Base-by-base conservation (phyloP, 2,329 filamentous ascomycete species). In the Phaeoacremonium minimum region DNA sequence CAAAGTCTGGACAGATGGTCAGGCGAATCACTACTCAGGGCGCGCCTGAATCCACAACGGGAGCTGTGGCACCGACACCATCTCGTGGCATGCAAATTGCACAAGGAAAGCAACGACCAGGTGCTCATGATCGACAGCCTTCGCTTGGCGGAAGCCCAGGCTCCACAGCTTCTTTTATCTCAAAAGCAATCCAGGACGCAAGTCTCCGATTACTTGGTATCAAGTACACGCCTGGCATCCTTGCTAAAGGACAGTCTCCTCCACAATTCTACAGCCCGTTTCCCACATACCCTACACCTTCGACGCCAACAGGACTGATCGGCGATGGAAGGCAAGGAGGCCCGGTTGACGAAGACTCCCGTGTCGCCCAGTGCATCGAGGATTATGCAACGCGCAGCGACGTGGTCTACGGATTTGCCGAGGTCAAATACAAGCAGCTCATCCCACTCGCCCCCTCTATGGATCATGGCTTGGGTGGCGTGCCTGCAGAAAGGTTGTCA, bases 341-440 rank as follows among this genome's bases (percentile, higher is more conserved):
- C 4, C 73, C 75, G 4, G 64, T 80, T 15, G 89, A 96, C 45
- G 90, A 96, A 53, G 93, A 97, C 55, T 71, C 75, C 13, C 79
- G 77, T 45, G 81, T 86, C 28, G 80, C 91, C 3, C 84, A 89
- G 52, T 75, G 79, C 30, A 89, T 97, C 39, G 91, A 98, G 58
- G 90, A 97, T 50, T 84, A 87, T 46, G 93, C 93, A 2, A 93
- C 89, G 19, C 77, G 90, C 28, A 96, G 90, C 55, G 90, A 98
- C 58, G 93, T 96, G 31, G 90, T 98, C 4, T 98, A 90, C 57
- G 90, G 91, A 4, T 97, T 98, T 61, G 93, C 93, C 6, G 91
- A 98, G 63, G 91, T 98, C 55, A 98, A 98, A 62, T 96, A 94
- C 63, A 93, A 94, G 61, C 93, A 98, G 60, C 75, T 98, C n/a